phyloP scores from a whole-genome alignment of 176 grass and related monocot genomes.

The Oryza punctata region DNA sequence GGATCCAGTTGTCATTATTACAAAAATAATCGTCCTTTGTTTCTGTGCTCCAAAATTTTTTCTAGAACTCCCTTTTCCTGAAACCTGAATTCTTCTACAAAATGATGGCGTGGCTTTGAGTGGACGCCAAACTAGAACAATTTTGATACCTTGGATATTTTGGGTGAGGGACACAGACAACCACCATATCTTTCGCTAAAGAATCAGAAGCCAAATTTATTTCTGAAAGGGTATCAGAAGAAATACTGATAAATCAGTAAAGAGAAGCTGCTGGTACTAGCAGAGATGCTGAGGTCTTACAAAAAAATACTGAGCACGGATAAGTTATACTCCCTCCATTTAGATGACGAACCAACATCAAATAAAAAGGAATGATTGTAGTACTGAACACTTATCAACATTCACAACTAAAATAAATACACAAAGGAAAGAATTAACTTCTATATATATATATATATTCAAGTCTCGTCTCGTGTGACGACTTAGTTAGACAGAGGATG shows the following conservation, averaged over 20 bases:
- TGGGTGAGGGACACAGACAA: not conserved
- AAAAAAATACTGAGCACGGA: not conserved
- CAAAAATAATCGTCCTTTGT: not conserved
- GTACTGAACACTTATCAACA: not conserved
- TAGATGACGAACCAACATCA: no score
- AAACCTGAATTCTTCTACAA: not conserved
- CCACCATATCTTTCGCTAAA: not conserved
- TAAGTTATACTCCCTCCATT: not conserved
- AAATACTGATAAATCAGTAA: not conserved
- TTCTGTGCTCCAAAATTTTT: not conserved
- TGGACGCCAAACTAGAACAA: not conserved
- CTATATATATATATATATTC: not conserved
- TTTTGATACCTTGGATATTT: not conserved
- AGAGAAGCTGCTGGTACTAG: not conserved
- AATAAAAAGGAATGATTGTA: no score
- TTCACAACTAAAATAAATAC: no score
- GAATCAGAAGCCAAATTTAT: not conserved
- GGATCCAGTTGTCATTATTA: not conserved
- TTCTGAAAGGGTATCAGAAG: not conserved
- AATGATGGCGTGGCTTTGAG: not conserved
- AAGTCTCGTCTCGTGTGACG: not conserved
- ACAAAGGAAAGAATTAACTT: not conserved
- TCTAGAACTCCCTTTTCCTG: not conserved
- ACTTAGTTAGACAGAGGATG: constrained; percentile 18
- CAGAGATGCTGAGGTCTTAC: not conserved